A percentile compares a stretch with the other conserved stretches of the same genome.
Evolutionary conservation across 805 yeast species (phyloP).

Genomic region (Novakomyces olei): DNA sequence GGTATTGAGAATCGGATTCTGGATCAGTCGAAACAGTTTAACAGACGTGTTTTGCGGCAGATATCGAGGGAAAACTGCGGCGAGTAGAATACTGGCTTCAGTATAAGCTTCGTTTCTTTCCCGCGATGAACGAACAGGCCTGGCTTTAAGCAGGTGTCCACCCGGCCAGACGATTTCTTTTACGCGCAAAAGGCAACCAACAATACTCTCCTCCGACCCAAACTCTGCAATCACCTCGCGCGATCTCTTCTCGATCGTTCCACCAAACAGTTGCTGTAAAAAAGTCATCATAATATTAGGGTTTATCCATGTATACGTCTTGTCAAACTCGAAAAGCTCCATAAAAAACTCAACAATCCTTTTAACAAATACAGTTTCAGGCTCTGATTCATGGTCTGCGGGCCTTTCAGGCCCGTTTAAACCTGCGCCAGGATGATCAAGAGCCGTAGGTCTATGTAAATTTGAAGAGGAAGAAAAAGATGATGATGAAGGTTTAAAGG

Average conservation of each 20-base stretch:
- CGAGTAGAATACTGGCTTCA: conserved; percentile 3
- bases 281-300: neutral
- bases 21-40: conserved; percentile 1
- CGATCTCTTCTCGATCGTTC: neutral
- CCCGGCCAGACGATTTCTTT: neutral
- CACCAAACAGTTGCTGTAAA: conserved; percentile 1
- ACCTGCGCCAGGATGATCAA: no score
- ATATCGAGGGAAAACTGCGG: conserved; percentile 2
- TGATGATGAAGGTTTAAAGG: no score
- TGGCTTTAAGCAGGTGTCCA: neutral
- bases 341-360: conserved; percentile 1
- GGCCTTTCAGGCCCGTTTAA: no score
- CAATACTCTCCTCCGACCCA: neutral
- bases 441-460: no score
- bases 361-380: no score
- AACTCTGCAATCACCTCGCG: neutral
- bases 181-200: neutral
- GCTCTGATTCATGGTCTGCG: no score
- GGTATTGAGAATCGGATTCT: conserved; percentile 1
- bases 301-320: neutral
- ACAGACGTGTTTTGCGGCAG: neutral
- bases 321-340: neutral
- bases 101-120: conserved; percentile 2
- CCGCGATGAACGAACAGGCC: neutral
- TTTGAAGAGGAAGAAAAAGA: no score